Base-by-base conservation (phyloP, 352 stramenopile genomes). In the Pythium aquatile region DNA sequence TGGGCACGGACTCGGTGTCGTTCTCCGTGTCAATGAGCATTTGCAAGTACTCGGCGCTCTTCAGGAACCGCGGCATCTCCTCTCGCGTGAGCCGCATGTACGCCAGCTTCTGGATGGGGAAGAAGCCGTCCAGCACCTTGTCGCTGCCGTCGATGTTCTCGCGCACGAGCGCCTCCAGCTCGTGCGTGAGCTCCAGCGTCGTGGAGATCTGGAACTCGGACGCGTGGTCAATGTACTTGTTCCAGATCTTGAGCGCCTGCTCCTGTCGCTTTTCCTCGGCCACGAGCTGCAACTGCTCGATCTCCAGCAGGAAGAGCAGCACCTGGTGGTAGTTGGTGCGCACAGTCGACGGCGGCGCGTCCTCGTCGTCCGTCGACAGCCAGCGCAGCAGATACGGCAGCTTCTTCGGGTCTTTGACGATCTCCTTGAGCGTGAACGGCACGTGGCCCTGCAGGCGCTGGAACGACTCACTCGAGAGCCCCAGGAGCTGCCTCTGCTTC, bases 361-460 rank as follows among this genome's bases (percentile, higher is more conserved):
- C 72, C 33, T 73, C 39, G 30, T 79, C 65, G 61, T 90, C 79
- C 2, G 70, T 67, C 1, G 79, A 90, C 26, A 95, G 80, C 80
- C 82, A 95, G 16, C 84, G 79, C 55, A 94, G 64, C 44, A 95
- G 53, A 63, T 87, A 95, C 49, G 85, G 87, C 46, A 95, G 70
- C 53, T 91, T 95, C 68, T 94, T 95, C 5, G 84, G 79, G 65
- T 95, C 87, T 35, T 91, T 91, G 5, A 94, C 83, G 56, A 95
- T 87, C 58, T 94, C 84, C 51, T 93, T 88, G 20, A 94, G 77
- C 26, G 86, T 89, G 59, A 91, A 90, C 6, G 82, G 86, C 58
- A 91, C 78, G 68, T 94, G 84, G 54, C 80, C 83, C 66, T 92
- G 85, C 37, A 94, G 65, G 5, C 78, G 74, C 65, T 91, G 75